Evolutionary conservation across 768 basidiomycete genomes (phyloP), one percentile per base, ranked within the genome.

Genomic region (Mycena epipterygia): DNA sequence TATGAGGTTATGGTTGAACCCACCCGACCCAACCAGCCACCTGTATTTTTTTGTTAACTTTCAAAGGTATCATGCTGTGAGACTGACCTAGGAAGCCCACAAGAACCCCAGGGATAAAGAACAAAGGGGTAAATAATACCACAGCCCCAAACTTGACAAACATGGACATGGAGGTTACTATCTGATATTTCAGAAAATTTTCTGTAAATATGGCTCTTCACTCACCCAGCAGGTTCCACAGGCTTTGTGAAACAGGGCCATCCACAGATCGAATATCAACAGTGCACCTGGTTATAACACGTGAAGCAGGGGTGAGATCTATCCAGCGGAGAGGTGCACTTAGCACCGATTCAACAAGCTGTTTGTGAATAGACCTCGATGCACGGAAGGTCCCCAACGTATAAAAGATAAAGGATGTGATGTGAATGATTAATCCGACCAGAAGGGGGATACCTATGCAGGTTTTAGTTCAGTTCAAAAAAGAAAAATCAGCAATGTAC

Each of bases 211-310:
- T 58, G 83, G 60, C 59, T 33, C 73, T 73, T 17, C 82, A 8
- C 82, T 68, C 83, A 84, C 70, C 70, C n/a, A 73, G 30, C 2
- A 73, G 60, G 0, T 16, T 56, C 72, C 72, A 73, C 4, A 73
- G 25, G 11, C 60, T 84, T 80, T 13, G 83, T 79, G 82, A 84
- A 62, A 85, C 83, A 29, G 64, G 32, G 5, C 69, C 66, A 48
- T 57, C 58, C 30, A 79, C 71, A 19, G 42, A 9, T 7, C 17
- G 42, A 30, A 93, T 90, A 76, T 93, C 92, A 62, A 90, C 88
- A 1, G 91, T 93, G 76, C 89, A 89, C 57, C 91, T 85, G 32
- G 90, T 82, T 46, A 92, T 88, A 58, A 94, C 87, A 5, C 92
- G 87, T 27, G 84, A 81, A 2, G 80, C 78, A 13, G 86, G 84